phyloP scores from a whole-genome alignment of 2,329 filamentous ascomycete species.

The Huntiella moniliformis region DNA sequence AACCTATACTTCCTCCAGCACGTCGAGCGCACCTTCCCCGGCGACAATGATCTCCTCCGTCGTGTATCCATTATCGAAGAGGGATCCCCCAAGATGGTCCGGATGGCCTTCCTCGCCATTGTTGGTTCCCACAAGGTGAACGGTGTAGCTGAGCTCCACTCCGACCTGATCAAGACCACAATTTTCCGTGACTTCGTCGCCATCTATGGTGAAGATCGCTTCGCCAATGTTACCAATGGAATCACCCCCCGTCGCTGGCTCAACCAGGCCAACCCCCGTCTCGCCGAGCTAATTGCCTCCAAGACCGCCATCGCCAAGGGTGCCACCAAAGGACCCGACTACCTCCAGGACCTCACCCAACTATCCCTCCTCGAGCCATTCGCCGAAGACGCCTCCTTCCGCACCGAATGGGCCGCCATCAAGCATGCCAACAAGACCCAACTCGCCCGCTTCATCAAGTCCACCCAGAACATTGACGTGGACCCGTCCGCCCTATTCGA shows the following conservation, averaged over 20 bases:
- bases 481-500: slow-evolving; percentile 84
- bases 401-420: slow-evolving; percentile 88
- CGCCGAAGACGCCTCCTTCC: slow-evolving; percentile 73
- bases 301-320: slow-evolving; percentile 43
- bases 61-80: slow-evolving; percentile 97
- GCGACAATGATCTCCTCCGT: slow-evolving; percentile 66
- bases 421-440: slow-evolving; percentile 92
- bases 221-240: slow-evolving; percentile 96
- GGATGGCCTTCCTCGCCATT: slow-evolving; percentile 89
- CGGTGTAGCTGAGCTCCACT: slow-evolving; percentile 91
- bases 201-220: slow-evolving; percentile 91
- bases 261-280: slow-evolving; percentile 84
- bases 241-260: slow-evolving; percentile 93
- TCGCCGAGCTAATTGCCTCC: slow-evolving; percentile 80
- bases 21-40: slow-evolving; percentile 80
- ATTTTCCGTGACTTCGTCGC: slow-evolving; percentile 98
- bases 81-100: slow-evolving; percentile 89
- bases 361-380: slow-evolving; percentile 73
- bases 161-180: slow-evolving; percentile 94
- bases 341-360: slow-evolving; percentile 75
- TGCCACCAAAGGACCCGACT: slow-evolving; percentile 38
- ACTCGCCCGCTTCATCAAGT: slow-evolving; percentile 79
- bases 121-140: slow-evolving; percentile 99
- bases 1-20: slow-evolving; percentile 83
- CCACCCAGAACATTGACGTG: slow-evolving; percentile 58